Evolutionary conservation across 345 rosid genomes (phyloP).

Genomic region (Euphorbia tirucalli): DNA sequence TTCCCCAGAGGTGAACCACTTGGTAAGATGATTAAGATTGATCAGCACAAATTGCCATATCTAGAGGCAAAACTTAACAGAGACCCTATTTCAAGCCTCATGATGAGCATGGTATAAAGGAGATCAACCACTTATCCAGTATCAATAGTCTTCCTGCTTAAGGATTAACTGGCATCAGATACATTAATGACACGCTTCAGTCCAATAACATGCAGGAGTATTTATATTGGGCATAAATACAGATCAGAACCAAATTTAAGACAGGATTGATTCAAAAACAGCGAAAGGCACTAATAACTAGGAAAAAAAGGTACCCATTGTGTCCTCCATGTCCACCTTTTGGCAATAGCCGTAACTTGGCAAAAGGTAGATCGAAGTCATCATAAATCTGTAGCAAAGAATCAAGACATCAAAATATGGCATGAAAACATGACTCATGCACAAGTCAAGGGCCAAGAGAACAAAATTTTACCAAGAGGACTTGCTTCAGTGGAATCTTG

Average conservation of each 20-base stretch:
- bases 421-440: constrained; percentile 1
- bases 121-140: background rate
- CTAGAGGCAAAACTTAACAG: background rate
- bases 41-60: background rate
- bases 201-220: background rate
- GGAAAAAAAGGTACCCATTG: constrained; percentile 57
- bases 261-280: background rate
- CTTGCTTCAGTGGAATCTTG: constrained; percentile 93
- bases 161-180: background rate
- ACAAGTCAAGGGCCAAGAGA: constrained; percentile 1
- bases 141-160: background rate
- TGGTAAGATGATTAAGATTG: background rate
- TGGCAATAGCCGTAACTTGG: constrained; percentile 79
- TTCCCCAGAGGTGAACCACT: background rate
- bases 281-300: background rate
- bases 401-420: constrained; percentile 7
- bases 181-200: background rate
- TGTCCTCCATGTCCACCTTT: constrained; percentile 99
- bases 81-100: background rate
- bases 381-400: constrained; percentile 63
- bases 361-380: constrained; percentile 93
- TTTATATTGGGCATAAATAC: background rate
- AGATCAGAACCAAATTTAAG: background rate
- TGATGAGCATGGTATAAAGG: background rate
- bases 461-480: constrained; percentile 58